Conservation (phyloP, 2,329 filamentous ascomycete species). For the Polytolypa hystricis region DNA sequence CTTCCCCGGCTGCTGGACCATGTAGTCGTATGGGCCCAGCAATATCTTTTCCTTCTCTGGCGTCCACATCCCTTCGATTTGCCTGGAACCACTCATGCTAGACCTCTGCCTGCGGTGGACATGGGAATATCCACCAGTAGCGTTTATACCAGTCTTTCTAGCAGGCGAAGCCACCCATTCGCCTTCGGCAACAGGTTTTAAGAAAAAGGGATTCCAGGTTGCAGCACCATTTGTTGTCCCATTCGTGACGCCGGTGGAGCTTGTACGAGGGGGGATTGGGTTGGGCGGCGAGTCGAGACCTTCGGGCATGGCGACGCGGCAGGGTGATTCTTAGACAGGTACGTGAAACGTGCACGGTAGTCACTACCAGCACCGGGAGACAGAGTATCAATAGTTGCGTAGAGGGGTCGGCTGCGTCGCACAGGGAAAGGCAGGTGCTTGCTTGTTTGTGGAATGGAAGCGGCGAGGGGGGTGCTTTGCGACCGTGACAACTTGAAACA, state of each 20-base stretch:
- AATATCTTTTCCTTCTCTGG: conserved; percentile 66
- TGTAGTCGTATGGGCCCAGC: conserved; percentile 68
- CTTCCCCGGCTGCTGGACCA: conserved; percentile 61
- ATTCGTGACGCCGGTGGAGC: conserved; percentile 47
- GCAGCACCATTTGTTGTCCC: conserved; percentile 23
- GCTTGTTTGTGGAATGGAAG: too few species aligned
- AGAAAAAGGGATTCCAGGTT: conserved; percentile 16
- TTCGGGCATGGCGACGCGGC: conserved; percentile 14
- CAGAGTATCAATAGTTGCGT: too few species aligned
- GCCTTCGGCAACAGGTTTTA: conserved; percentile 49
- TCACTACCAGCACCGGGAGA: too few species aligned
- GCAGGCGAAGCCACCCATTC: conserved; percentile 46
- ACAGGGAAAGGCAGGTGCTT: too few species aligned
- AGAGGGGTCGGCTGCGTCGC: too few species aligned
- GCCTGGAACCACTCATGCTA: conserved; percentile 29
- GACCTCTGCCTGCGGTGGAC: conserved; percentile 25
- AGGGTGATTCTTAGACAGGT: too few species aligned
- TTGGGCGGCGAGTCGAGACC: conserved; percentile 44
- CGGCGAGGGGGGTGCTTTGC: too few species aligned
- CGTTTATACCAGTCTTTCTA: conserved; percentile 17
- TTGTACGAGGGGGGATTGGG: conserved; percentile 62
- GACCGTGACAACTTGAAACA: too few species aligned
- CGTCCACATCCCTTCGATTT: conserved; percentile 46
- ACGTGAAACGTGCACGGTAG: too few species aligned
- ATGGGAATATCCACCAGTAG: conserved; percentile 10